phyloP scores from a whole-genome alignment of 129 eudicot genomes.

The Rutidosis leptorrhynchoides region DNA sequence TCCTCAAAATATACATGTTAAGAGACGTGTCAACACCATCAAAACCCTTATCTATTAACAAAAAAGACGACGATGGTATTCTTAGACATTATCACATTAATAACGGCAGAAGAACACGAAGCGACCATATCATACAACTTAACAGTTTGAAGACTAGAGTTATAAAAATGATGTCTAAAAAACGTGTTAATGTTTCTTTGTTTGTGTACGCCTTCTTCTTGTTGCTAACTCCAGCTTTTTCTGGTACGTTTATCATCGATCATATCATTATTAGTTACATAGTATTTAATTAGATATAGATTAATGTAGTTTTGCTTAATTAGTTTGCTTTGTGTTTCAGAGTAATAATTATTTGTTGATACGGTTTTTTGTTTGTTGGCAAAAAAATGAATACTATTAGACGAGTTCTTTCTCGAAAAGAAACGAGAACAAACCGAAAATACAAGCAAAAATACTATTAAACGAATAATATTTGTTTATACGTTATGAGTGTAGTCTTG shows the following conservation, averaged over 20 bases:
- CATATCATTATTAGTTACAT: not conserved
- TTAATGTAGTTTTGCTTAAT: not conserved
- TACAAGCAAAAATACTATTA: too few relatives aligned
- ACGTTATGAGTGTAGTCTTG: too few relatives aligned
- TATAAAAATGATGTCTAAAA: constrained; percentile 8
- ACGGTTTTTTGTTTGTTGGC: too few relatives aligned
- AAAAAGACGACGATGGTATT: not conserved
- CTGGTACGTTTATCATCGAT: constrained; percentile 15
- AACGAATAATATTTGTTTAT: too few relatives aligned
- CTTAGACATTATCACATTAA: not conserved
- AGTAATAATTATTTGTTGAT: too few relatives aligned
- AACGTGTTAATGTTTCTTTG: constrained; percentile 14
- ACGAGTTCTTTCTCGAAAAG: too few relatives aligned
- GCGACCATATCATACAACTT: not conserved
- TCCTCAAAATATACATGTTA: too few relatives aligned
- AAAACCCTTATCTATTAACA: not conserved
- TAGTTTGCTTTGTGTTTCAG: not conserved
- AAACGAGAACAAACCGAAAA: too few relatives aligned
- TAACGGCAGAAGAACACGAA: not conserved
- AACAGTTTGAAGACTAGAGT: not conserved
- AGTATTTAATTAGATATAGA: not conserved
- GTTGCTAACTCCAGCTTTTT: constrained; percentile 21
- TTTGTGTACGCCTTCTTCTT: constrained; percentile 30
- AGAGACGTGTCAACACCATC: constrained; percentile 7
- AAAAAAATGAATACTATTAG: too few relatives aligned